Evolutionary conservation across 1,284 basidiomycete genomes (phyloP), one percentile per base, ranked within the genome.

Genomic region (Cutaneotrichosporon sp.): DNA sequence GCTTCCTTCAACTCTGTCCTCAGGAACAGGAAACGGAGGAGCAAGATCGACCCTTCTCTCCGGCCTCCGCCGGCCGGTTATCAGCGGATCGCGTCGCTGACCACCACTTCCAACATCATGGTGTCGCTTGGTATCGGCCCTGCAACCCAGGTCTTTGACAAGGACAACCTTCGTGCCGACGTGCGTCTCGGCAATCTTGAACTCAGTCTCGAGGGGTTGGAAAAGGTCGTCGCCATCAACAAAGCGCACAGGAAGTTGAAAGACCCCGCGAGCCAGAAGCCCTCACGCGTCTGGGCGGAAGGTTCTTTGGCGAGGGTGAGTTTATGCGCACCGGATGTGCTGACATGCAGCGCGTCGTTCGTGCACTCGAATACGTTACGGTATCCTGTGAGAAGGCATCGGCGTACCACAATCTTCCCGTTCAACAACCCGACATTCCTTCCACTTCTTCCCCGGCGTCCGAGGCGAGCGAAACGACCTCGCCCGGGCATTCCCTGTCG

Each of bases 91-190:
- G 18, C 69, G 1, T 59, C 56, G 0, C 36, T 76, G 13, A 65
- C 71, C 14, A 72, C 66, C 6, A 42, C 42, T 2, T 70, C 73
- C 2, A 60, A 42, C 1, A 56, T 65, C 5, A 49, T 53, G 0
- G 22, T 73, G 2, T 65, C 62, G 24, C 46, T 77, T 10, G 72
- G 73, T 1, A 77, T 78, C 54, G 75, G 74, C 0, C 72, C 75
- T 8, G 70, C 70, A 36, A 71, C 70, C 25, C 68, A 71, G 1
- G 36, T 75, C 25, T 56, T 74, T 7, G 68, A 70, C 0, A 71
- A 74, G 50, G 72, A 76, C 54, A 78, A 75, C 16, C 60, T 77
- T n/a, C 64, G 65, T 4, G 57, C 64, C 3, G 51, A 50, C 6
- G 24, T 73, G 8, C 56, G 71, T 3, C 31, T 77, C 2, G 73